A percentile compares a stretch with the other conserved stretches of the same genome.
These are phyloP conservation scores for Neofusicoccum umdonicola DNA, from an alignment of 2,329 filamentous ascomycete species.

Conservation along the genomic window DNA sequence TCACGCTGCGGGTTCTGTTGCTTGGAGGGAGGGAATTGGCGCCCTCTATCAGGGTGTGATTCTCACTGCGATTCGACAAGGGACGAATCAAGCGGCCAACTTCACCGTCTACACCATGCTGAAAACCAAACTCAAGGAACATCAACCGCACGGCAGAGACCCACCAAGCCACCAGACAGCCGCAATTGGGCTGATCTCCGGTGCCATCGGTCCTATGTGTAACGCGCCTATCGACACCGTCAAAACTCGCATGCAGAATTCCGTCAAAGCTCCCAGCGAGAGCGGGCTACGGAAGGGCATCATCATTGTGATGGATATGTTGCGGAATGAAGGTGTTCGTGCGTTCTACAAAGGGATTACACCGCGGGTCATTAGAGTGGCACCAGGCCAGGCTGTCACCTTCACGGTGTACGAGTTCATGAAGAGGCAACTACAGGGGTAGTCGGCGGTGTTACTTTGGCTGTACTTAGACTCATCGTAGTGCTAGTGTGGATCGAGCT, in stretches of 20 bases:
- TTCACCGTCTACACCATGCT: slow-evolving; percentile 1
- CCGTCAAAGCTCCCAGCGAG: neutral
- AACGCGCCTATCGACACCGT: slow-evolving; percentile 3
- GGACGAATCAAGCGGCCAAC: neutral
- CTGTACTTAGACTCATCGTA: too few relatives aligned
- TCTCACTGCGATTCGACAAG: neutral
- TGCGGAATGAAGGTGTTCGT: neutral
- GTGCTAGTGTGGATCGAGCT: too few relatives aligned
- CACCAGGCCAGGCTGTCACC: neutral
- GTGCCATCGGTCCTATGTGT: neutral
- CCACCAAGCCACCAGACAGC: neutral
- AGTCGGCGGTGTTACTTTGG: too few relatives aligned
- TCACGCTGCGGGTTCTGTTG: neutral
- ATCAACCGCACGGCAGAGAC: neutral
- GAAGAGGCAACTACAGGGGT: neutral
- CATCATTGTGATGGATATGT: neutral
- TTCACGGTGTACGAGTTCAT: slow-evolving; percentile 9
- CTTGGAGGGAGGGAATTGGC: neutral
- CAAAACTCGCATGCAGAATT: slow-evolving; percentile 2
- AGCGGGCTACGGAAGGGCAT: neutral
- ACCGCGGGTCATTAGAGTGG: neutral
- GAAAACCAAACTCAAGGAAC: neutral
- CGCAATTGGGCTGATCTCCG: neutral
- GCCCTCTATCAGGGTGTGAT: neutral
- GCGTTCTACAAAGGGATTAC: slow-evolving; percentile 1